Base-by-base conservation (phyloP, 768 basidiomycete genomes). In the Russula virescens region DNA sequence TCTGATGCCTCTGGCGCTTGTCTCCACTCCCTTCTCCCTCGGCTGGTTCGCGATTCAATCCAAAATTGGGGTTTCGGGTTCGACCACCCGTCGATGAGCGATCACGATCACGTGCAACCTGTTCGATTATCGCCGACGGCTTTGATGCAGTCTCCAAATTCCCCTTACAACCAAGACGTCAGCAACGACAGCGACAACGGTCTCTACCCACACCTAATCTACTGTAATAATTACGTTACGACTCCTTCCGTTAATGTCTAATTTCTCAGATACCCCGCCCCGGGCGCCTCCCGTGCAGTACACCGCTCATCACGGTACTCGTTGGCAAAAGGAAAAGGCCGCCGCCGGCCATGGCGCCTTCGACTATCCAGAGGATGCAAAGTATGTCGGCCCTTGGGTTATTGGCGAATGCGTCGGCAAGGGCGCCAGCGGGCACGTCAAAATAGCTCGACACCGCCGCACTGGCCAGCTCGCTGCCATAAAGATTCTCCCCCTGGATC, bases 391-490 rank as follows among this genome's bases (percentile, higher is more conserved):
- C 13, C 92, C 92, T 2, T 97, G 94, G 94, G 80, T 92, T 67
- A 83, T 97, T 9, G 94, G 94, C 60, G 90, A 92, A 73, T 95
- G 92, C 67, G 87, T 97, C 59, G 94, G 94, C 7, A 94, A 94
- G 76, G 94, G 94, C 55, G 91, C 91, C 35, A 91, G 89, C 68
- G 94, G 94, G 71, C 90, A 92, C 59, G 95, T 98, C 71, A 93
- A 94, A 75, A 89, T 98, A 66, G 96, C 93, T 23, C 86, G 85
- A 67, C 94, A 98, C 72, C 81, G 82, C 23, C 79, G 80, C 42
- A 94, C 94, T 9, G 89, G 91, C 14, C 88, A 95, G 72, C 88
- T 94, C 71, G 95, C 96, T 55, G 96, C 96, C 8, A 86, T 97
- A 73, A 98, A 98, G 77, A 97, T 98, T 62, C 85, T 98, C 28